Evolutionary conservation across 805 yeast genomes (phyloP), one percentile per base, ranked within the genome.

Genomic region (Alloascoidea africana): DNA sequence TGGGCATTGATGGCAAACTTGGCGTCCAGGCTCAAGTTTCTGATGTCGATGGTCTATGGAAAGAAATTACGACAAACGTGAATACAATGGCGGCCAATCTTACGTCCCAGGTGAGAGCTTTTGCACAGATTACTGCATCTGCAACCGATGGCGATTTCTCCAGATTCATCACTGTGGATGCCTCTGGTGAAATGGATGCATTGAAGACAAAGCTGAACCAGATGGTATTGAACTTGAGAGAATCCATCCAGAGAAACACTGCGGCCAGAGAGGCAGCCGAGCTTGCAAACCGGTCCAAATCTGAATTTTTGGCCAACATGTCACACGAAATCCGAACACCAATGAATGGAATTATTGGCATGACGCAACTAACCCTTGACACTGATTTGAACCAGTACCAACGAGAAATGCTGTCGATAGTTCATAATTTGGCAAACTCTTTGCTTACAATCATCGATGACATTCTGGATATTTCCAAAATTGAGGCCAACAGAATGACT

Each of bases 251-350:
- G 58, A 73, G 94, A 54, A 84, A 84, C 52, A 83, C 95, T 0
- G 91, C 89, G 6, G 94, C 94, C 1, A 75, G 95, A 59, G 94
- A 84, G 58, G 94, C 94, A 27, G 95, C 95, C 30, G 95, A 84
- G 52, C 64, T 83, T 47, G 94, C 94, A 3, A 84, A 84, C 55
- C 68, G 82, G 46, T 85, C 94, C 3, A 84, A 84, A 56, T 83
- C 94, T 5, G 95, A 84, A 56, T 84, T 84, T 54, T 66, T 84
- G 59, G 94, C 94, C 35, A 84, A 84, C 51, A 84, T 81, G 69
- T 80, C 89, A 4, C 84, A 76, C 56, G 95, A 84, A 55, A 79
- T 84, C 50, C 66, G 95, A 55, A 84, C 95, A 2, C 95, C 95
- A 15, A 78, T 84, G 73, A 84, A 84, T 56, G 95, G 95, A 62